Conservation (phyloP, 306 rosid species). For the Dryas alaskensis region DNA sequence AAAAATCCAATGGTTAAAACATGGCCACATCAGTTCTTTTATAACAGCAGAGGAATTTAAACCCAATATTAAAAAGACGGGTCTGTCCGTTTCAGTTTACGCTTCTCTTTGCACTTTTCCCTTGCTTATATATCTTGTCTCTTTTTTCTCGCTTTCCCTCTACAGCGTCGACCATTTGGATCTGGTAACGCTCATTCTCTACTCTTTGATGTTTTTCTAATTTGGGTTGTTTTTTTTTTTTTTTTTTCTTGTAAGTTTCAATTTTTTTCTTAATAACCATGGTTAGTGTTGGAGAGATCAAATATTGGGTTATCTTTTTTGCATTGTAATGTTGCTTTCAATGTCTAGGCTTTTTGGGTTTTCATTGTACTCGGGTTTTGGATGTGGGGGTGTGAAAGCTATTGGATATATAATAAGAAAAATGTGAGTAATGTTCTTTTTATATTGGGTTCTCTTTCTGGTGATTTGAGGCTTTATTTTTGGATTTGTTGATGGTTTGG, state of each 20-base stretch:
- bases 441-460: not conserved
- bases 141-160: not conserved
- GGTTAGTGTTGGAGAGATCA: not conserved
- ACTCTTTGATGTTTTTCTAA: not conserved
- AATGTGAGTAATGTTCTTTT: not conserved
- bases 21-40: no score
- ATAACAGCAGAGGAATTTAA: no score
- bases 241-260: not conserved
- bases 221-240: not conserved
- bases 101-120: not conserved
- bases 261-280: not conserved
- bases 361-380: not conserved
- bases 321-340: not conserved
- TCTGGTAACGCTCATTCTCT: constrained; percentile 4
- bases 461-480: not conserved
- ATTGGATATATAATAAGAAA: not conserved
- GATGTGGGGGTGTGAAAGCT: no score
- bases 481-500: not conserved
- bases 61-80: not conserved
- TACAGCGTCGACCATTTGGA: constrained; percentile 6
- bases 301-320: not conserved
- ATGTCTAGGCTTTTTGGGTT: not conserved
- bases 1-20: no score
- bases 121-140: not conserved
- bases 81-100: not conserved